Evolutionary conservation across 2,329 filamentous ascomycete species (phyloP), one percentile per base, ranked within the genome.

Genomic region (Orbilia oligospora): DNA sequence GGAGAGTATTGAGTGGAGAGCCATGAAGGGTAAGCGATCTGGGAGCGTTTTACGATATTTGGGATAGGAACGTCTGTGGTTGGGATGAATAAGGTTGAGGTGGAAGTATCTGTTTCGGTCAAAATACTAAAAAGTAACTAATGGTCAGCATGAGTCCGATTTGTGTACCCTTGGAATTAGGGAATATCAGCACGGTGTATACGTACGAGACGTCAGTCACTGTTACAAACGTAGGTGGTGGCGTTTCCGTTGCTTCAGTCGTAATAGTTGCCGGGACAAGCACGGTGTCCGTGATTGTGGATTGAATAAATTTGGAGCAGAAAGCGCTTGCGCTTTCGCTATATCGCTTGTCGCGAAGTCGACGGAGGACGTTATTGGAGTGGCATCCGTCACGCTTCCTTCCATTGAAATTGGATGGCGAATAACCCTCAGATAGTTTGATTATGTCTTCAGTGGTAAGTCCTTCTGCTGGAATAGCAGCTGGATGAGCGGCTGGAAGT

Each of bases 241-340:
- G 36, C 9, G 56, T 46, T 63, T 63, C 9, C 12, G 20, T 63
- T 16, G 33, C 27, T 27, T 24, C 22, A 9, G 36, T 30, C 56
- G 56, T 63, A 20, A 46, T 5, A 46, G 56, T 46, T 27, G 36
- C n/a, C 18, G 6, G 16, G n/a, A 18, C 53, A 3, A 10, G 14
- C 27, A 38, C n/a, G 6, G 14, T 33, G 16, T 65, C 27, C 22
- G 61, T 49, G 41, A 65, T 49, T 27, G 61, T 65, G 27, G 61
- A 30, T 49, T 65, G 61, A 20, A 65, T 65, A 48, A 65, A 65
- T n/a, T 33, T 30, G 14, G 61, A 65, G 24, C 61, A 65, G 61
- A 65, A 65, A 18, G 27, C 24, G 27, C 61, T 65, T 12, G 61
- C 61, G 24, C 61, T 65, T 0, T 1, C 18, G 12, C 61, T 65